Conservation (phyloP, 2,329 filamentous ascomycete genomes). For the Graphilbum ipis-grandicollis region DNA sequence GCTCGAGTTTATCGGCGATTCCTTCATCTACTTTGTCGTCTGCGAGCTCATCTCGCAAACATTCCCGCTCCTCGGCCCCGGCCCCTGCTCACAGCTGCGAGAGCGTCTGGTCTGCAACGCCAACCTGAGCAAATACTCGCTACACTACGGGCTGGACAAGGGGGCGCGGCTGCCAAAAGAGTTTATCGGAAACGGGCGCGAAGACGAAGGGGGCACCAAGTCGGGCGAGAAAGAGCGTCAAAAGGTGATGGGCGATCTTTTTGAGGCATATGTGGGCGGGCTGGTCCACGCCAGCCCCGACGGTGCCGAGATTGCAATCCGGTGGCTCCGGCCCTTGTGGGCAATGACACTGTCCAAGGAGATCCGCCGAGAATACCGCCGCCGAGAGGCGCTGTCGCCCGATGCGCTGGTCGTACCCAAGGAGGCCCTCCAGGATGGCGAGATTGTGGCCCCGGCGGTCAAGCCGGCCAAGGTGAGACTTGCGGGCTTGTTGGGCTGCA, state of each 20-base stretch:
- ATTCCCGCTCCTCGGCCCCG: constrained; percentile 47
- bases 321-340: constrained; percentile 68
- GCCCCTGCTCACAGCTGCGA: constrained; percentile 57
- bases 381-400: constrained; percentile 6
- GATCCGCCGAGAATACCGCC: constrained; percentile 25
- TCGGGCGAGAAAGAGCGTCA: constrained; percentile 33
- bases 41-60: constrained; percentile 55
- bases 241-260: constrained; percentile 73
- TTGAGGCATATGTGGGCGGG: constrained; percentile 79
- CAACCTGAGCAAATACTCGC: constrained; percentile 53
- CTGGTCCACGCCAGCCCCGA: constrained; percentile 50
- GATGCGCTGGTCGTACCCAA: neutral
- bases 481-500: constrained; percentile 32
- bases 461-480: constrained; percentile 33
- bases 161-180: constrained; percentile 39
- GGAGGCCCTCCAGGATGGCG: neutral
- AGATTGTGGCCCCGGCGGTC: neutral
- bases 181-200: constrained; percentile 17
- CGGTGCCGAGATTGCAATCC: constrained; percentile 42
- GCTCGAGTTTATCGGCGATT: constrained; percentile 79
- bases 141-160: constrained; percentile 52
- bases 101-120: constrained; percentile 69
- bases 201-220: constrained; percentile 16
- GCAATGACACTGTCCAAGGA: constrained; percentile 40
- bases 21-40: constrained; percentile 57